These are phyloP conservation scores for Myxozyma neotropica DNA, from an alignment of 805 yeast species.

Conservation along the genomic window DNA sequence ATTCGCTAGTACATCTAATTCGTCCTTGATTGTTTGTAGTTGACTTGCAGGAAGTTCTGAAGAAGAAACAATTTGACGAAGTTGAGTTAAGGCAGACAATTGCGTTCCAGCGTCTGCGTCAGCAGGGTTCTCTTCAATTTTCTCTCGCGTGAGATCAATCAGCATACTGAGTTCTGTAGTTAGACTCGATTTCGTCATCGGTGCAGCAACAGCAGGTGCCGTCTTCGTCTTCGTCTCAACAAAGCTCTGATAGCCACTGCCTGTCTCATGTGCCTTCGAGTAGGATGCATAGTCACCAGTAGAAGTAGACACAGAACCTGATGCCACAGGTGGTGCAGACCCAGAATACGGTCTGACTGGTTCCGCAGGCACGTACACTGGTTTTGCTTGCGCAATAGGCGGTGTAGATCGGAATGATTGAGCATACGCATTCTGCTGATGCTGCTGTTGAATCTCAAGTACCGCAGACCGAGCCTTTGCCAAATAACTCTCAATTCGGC, in stretches of 20 bases:
- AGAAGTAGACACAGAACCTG: conserved; percentile 3
- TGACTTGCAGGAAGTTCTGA: conserved; percentile 32
- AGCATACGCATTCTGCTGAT: conserved; percentile 5
- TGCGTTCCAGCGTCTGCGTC: conserved; percentile 38
- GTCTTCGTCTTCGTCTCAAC: conserved; percentile 1
- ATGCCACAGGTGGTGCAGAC: background rate
- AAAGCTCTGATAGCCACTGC: background rate
- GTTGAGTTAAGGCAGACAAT: conserved; percentile 31
- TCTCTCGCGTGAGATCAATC: conserved; percentile 16
- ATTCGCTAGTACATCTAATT: conserved; percentile 14
- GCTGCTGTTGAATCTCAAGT: conserved; percentile 30
- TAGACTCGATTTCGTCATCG: conserved; percentile 17
- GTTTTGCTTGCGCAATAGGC: background rate
- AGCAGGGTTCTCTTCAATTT: conserved; percentile 12
- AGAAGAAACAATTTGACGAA: conserved; percentile 24
- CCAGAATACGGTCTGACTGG: background rate
- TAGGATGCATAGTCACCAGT: background rate
- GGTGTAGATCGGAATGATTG: conserved; percentile 7
- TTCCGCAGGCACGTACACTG: background rate
- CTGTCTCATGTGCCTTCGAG: background rate
- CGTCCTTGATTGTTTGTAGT: conserved; percentile 25
- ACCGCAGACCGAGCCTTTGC: conserved; percentile 25
- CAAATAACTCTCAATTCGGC: conserved; percentile 73
- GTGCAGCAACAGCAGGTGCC: no score
- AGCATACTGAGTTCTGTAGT: conserved; percentile 19